phyloP scores from a whole-genome alignment of 805 yeast genomes.

The Sungouiozyma ichnusensis region DNA sequence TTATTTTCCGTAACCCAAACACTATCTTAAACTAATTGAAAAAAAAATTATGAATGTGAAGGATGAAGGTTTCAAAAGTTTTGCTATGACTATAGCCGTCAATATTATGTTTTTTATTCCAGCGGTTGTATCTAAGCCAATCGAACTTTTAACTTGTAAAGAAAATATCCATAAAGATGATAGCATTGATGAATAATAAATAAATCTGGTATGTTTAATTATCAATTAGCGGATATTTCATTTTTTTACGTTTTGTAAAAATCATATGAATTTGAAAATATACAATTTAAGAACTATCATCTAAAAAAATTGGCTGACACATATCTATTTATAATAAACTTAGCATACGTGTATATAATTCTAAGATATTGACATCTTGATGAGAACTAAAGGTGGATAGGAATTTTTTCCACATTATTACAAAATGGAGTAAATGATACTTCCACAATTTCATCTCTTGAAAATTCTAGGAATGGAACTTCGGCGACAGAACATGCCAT shows the following conservation, averaged over 20 bases:
- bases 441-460: conserved; percentile 76
- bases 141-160: not conserved
- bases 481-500: conserved; percentile 87
- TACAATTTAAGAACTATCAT: too few relatives aligned
- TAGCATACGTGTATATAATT: too few relatives aligned
- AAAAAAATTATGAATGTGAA: not conserved
- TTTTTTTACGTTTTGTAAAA: not conserved
- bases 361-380: too few relatives aligned
- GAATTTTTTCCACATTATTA: conserved; percentile 50
- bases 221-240: too few relatives aligned
- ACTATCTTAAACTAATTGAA: too few relatives aligned
- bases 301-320: too few relatives aligned
- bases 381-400: conserved; percentile 18
- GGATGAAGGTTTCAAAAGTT: not conserved
- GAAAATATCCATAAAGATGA: not conserved
- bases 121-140: not conserved
- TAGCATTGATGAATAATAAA: not conserved
- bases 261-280: too few relatives aligned
- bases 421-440: conserved; percentile 77
- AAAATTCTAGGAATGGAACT: conserved; percentile 70
- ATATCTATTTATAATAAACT: too few relatives aligned
- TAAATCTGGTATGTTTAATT: too few relatives aligned
- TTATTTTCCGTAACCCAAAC: too few relatives aligned
- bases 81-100: not conserved
- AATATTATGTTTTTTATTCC: not conserved